Base-by-base conservation (phyloP, 1,284 basidiomycete genomes). In the Naganishia sp. region DNA sequence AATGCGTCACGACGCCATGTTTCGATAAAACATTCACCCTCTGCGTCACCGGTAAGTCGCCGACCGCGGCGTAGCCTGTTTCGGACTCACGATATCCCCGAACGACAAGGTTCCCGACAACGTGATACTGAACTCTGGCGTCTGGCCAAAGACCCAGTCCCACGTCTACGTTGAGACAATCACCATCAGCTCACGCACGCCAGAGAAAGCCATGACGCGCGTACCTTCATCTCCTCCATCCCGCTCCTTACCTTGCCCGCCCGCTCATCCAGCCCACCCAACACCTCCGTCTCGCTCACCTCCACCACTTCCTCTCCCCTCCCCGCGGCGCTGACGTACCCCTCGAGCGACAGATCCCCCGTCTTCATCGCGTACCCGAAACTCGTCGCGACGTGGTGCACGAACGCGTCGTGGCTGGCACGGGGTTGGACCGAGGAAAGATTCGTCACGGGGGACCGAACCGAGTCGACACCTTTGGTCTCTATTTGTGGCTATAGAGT, bases 121-220 rank as follows among this genome's bases (percentile, higher is more conserved):
- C 10, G 64, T 55, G 68, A 82, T 80, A 0, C 77, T 89, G 76
- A 99, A 98, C 75, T 95, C 90, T 61, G 95, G 95, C 0, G 94
- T 96, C 75, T 96, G 91, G 0, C 94, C 95, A 74, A 87, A 97
- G 36, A 86, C 83, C 94, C 94, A 99, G 28, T 90, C 85, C 96
- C 95, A 98, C 46, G 84, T 87, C 90, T 94, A 74, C 69, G 55
- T 66, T 63, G 46, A 16, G 25, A 28, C 25, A 52, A 52, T 21
- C 5, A 10, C 18, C 33, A 50, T 11, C 10, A 16, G 66, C 50
- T 23, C 13, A 60, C 10, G 15, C 46, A 18, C 23, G 55, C 10
- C 11, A 25, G 39, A 39, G 31, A 42, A 42, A 39, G 0, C 5
- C 23, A 23, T 16, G 43, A 18, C 74, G 84, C 61, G 74, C 85